phyloP scores from a whole-genome alignment of 2,329 filamentous ascomycete genomes.

The Daldinia sp. region DNA sequence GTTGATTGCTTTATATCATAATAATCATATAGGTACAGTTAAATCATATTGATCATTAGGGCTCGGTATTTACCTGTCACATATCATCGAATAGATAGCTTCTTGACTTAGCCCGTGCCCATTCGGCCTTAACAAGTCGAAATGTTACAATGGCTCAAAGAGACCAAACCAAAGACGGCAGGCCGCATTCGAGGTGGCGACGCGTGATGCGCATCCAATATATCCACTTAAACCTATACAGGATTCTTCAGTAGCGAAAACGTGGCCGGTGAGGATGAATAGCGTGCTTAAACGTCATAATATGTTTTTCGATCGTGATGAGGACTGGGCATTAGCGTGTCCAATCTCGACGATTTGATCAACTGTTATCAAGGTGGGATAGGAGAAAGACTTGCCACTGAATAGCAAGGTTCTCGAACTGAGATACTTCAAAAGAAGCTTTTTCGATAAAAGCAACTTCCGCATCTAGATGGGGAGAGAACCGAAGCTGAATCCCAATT shows the following conservation, averaged over 20 bases:
- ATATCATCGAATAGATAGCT: not conserved
- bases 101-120: not conserved
- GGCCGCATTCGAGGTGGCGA: slow-evolving; percentile 6
- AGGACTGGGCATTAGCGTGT: not conserved
- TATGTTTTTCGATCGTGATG: slow-evolving; percentile 12
- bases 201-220: not conserved
- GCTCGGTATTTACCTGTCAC: not conserved
- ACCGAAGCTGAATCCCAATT: slow-evolving; percentile 17
- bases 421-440: slow-evolving; percentile 7
- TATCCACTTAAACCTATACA: not conserved
- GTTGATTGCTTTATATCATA: too few species aligned
- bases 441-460: slow-evolving; percentile 18
- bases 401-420: slow-evolving; percentile 3
- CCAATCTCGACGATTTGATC: too few species aligned
- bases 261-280: not conserved
- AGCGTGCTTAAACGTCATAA: slow-evolving; percentile 13
- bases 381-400: too few species aligned
- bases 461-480: slow-evolving; percentile 18
- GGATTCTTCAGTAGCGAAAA: not conserved
- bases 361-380: too few species aligned
- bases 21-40: too few species aligned
- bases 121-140: not conserved
- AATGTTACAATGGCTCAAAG: not conserved
- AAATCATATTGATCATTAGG: too few species aligned
- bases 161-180: not conserved